Percentiles rank a stretch among this genome's conserved stretches.
phyloP scores from a whole-genome alignment of 2,329 filamentous ascomycete species.

The Microdochium trichocladiopsis region DNA sequence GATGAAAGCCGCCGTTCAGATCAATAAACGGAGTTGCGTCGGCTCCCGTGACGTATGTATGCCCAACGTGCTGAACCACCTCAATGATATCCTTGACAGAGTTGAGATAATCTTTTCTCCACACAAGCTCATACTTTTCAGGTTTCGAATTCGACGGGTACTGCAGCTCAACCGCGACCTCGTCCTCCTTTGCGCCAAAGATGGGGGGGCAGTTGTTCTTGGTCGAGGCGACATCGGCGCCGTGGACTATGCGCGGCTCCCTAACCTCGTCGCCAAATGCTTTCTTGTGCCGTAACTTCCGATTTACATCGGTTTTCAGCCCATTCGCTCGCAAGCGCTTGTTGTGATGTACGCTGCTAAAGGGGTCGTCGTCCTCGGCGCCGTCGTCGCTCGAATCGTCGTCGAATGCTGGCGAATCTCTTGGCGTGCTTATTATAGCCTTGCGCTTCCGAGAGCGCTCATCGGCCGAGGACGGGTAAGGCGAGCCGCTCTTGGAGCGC shows the following conservation, averaged over 20 bases:
- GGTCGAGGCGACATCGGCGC: conserved; percentile 46
- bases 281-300: conserved; percentile 35
- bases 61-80: conserved; percentile 61
- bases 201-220: conserved; percentile 43
- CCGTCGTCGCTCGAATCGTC: conserved; percentile 42
- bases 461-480: conserved; percentile 22
- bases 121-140: conserved; percentile 71
- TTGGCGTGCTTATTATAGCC: conserved; percentile 22
- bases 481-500: conserved; percentile 31
- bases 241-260: conserved; percentile 46
- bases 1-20: conserved; percentile 65
- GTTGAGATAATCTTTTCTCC: conserved; percentile 72
- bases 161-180: conserved; percentile 62
- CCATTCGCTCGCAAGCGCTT: conserved; percentile 39
- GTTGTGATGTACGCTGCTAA: conserved; percentile 34
- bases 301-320: conserved; percentile 35
- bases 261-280: conserved; percentile 36
- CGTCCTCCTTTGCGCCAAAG: conserved; percentile 40
- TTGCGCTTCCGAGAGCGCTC: conserved; percentile 40
- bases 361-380: conserved; percentile 40
- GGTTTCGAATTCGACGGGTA: conserved; percentile 71
- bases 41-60: conserved; percentile 70
- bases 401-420: conserved; percentile 38
- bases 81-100: conserved; percentile 67
- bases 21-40: conserved; percentile 63